phyloP scores from a whole-genome alignment of 352 stramenopile genomes.

The Phytophthora colocasiae region DNA sequence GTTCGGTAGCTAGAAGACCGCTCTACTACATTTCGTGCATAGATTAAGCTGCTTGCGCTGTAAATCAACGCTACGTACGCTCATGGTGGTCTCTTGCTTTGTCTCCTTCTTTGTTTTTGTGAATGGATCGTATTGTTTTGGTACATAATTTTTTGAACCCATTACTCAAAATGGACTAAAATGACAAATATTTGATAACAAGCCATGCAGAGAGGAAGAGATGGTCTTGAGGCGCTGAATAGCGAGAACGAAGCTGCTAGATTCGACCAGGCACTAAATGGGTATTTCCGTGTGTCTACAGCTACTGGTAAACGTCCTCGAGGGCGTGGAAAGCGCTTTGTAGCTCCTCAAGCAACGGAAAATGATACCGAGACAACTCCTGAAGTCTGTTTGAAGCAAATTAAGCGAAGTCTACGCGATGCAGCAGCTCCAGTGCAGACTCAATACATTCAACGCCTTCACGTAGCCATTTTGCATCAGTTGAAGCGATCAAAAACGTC shows the following conservation, averaged over 20 bases:
- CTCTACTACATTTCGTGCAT: not conserved
- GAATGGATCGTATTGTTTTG: conserved; percentile 2
- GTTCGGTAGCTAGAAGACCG: not conserved
- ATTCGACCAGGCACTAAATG: conserved; percentile 33
- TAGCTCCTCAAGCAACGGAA: not conserved
- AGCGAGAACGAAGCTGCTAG: conserved; percentile 29
- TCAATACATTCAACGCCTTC: conserved; percentile 36
- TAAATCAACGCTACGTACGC: conserved; percentile 1
- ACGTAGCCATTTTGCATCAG: conserved; percentile 33
- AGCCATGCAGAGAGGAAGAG: not conserved
- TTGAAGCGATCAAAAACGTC: conserved; percentile 26
- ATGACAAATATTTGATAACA: not conserved
- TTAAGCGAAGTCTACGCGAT: conserved; percentile 46
- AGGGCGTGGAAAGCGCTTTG: not conserved
- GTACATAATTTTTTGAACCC: too few species aligned
- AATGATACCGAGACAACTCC: not conserved
- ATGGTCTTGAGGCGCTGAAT: conserved; percentile 22
- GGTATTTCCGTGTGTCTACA: conserved; percentile 35
- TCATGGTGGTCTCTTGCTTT: conserved; percentile 1
- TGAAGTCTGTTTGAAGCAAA: conserved; percentile 31
- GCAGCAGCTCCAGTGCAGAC: conserved; percentile 26
- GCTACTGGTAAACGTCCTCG: conserved; percentile 11
- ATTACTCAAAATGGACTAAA: not conserved
- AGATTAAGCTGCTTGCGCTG: not conserved
- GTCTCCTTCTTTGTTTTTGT: not conserved